These are phyloP conservation scores for Kuraishia piskuri DNA, from an alignment of 805 yeast genomes.

Conservation along the genomic window DNA sequence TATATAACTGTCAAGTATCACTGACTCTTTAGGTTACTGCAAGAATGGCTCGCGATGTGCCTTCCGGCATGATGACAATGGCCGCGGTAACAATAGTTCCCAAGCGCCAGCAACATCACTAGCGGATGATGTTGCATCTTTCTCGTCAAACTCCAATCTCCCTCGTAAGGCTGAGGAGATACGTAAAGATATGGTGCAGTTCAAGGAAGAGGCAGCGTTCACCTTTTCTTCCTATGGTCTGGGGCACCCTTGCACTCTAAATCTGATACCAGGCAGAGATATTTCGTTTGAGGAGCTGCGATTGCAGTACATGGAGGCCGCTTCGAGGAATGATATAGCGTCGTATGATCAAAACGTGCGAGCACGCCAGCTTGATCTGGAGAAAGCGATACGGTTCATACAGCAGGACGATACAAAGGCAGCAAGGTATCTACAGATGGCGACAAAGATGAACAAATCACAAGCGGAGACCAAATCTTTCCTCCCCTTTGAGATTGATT, in stretches of 20 bases:
- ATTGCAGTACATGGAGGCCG: constrained; percentile 35
- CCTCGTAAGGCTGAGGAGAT: constrained; percentile 4
- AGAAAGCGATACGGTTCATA: constrained; percentile 28
- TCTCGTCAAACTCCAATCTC: constrained; percentile 9
- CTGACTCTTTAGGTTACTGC: constrained; percentile 17
- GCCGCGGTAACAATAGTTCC: background rate
- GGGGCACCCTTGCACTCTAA: constrained; percentile 37
- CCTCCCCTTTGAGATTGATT: constrained; percentile 7
- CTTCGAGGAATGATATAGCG: constrained; percentile 22
- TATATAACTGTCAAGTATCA: background rate
- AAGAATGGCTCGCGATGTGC: constrained; percentile 33
- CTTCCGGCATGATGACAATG: constrained; percentile 25
- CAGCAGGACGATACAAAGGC: constrained; percentile 36
- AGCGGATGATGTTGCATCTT: background rate
- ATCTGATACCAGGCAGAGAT: constrained; percentile 43
- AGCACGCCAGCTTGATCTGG: constrained; percentile 39
- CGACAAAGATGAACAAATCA: constrained; percentile 22
- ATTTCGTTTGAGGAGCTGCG: constrained; percentile 46
- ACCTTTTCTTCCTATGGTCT: constrained; percentile 38
- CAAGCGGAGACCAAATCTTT: constrained; percentile 5
- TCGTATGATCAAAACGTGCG: constrained; percentile 31
- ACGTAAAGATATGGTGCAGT: constrained; percentile 11
- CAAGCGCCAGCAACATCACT: background rate
- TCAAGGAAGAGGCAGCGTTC: constrained; percentile 22
- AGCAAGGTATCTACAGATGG: constrained; percentile 46